Evolutionary conservation across 1,139 yeast genomes (phyloP), one percentile per base, ranked within the genome.

Genomic region (Kurtzmaniella quercitrusa): DNA sequence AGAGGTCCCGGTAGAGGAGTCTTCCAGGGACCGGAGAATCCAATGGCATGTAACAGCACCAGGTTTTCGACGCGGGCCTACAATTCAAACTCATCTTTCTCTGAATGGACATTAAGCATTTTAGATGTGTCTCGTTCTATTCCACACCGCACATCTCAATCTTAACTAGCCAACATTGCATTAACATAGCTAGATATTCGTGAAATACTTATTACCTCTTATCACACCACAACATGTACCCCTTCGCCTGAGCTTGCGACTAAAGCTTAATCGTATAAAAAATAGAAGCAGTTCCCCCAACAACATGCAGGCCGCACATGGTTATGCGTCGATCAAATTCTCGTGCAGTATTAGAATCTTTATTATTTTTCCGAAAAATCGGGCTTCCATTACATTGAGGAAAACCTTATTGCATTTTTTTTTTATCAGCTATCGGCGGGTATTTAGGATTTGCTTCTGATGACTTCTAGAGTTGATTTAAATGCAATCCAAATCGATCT

Each of bases 201-300:
- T 27, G 31, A 27, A 27, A 27, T 27, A 27, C 31, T 7, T 6
- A 7, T 10, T 5, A 27, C 14, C 31, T 5, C 10, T 27, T 31
- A 31, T 31, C 36, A 31, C 17, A 31, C 36, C 36, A 31, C 18
- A 31, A 31, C 18, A 31, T 31, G 36, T 31, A 31, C 36, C 36
- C 36, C 36, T 31, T 31, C 18, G 36, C 36, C 36, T 31, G 31
- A 27, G 31, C 36, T 12, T 16, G 6, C 14, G 18, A 31, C 10
- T 31, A 14, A 8, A 8, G 18, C 15, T n/a, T 29, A 11, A 29
- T 12, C 15, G 15, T 11, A 7, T 31, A 31, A 31, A 31, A 31
- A 31, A 31, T 31, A 31, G 36, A 31, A 31, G 16, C 36, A 12
- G 12, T 6, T 10, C 14, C 14, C 14, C 10, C 18, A 10, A 14